Evolutionary conservation across 495 filamentous ascomycete genomes (phyloP).

Genomic region (Penicillium turbatum): DNA sequence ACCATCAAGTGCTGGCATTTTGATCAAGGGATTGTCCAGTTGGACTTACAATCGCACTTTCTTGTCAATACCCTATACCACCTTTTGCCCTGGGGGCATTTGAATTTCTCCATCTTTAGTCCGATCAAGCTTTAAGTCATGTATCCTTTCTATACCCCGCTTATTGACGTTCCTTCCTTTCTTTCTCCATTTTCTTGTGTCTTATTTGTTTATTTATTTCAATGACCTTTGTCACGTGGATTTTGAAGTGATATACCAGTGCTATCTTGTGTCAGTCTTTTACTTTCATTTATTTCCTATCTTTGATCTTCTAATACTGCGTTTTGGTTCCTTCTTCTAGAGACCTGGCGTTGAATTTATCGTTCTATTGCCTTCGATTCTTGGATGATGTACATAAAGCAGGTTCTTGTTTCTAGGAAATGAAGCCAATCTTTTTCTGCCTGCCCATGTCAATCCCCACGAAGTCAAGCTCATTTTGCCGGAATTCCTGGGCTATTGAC

Average conservation of each 20-base stretch:
- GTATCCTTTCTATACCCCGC: slow-evolving; percentile 23
- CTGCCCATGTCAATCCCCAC: neutral
- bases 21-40: slow-evolving; percentile 11
- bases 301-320: slow-evolving; percentile 1
- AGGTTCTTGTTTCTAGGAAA: slow-evolving; percentile 14
- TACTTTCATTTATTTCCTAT: slow-evolving; percentile 1
- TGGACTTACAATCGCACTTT: slow-evolving; percentile 5
- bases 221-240: slow-evolving; percentile 5
- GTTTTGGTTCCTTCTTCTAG: slow-evolving; percentile 1
- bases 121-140: slow-evolving; percentile 18
- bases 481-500: too few relatives aligned
- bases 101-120: slow-evolving; percentile 8
- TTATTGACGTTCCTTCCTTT: slow-evolving; percentile 15
- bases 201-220: neutral
- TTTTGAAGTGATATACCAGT: slow-evolving; percentile 9
- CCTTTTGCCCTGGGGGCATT: slow-evolving; percentile 2
- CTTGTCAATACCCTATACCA: slow-evolving; percentile 4
- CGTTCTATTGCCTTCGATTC: slow-evolving; percentile 2
- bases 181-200: slow-evolving; percentile 7
- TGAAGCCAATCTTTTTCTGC: slow-evolving; percentile 6
- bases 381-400: slow-evolving; percentile 23
- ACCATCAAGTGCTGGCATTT: neutral
- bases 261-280: slow-evolving; percentile 2
- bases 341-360: slow-evolving; percentile 6
- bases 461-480: neutral